A percentile compares a stretch with the other conserved stretches of the same genome.
Evolutionary conservation across 345 rosid species (phyloP).

Genomic region (Lagerstroemia speciosa): DNA sequence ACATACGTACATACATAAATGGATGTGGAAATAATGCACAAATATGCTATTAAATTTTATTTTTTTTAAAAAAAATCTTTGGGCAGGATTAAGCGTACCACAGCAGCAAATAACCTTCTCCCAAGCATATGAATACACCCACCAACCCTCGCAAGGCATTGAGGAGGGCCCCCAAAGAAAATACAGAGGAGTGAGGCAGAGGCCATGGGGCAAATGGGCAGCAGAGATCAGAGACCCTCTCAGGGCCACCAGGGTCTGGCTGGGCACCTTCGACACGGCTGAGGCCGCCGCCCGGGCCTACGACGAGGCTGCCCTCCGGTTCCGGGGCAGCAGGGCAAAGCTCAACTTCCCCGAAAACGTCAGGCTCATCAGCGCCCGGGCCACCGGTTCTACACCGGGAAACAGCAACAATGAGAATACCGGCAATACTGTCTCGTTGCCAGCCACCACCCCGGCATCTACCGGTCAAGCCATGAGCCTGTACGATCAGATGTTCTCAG

Average conservation of each 20-base stretch:
- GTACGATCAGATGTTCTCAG: slow-evolving; percentile 26
- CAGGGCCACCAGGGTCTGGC: slow-evolving; percentile 79
- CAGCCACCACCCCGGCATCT: not conserved
- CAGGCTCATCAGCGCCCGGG: slow-evolving; percentile 19
- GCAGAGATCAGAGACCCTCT: slow-evolving; percentile 88
- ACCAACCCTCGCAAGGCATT: slow-evolving; percentile 11
- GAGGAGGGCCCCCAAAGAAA: slow-evolving; percentile 46
- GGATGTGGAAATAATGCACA: too few relatives aligned
- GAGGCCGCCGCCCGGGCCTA: slow-evolving; percentile 88
- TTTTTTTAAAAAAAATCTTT: too few relatives aligned
- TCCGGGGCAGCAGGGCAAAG: slow-evolving; percentile 79
- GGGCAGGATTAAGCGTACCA: not conserved
- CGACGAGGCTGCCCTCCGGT: slow-evolving; percentile 76
- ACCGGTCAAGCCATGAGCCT: slow-evolving; percentile 23
- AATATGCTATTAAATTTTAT: too few relatives aligned
- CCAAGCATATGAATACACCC: slow-evolving; percentile 36
- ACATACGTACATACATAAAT: too few relatives aligned
- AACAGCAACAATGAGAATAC: too few relatives aligned
- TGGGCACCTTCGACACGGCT: slow-evolving; percentile 78
- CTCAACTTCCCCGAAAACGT: slow-evolving; percentile 75
- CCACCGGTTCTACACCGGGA: too few relatives aligned
- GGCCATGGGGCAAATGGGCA: slow-evolving; percentile 95
- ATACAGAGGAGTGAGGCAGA: slow-evolving; percentile 82
- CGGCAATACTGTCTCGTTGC: slow-evolving; percentile 13
- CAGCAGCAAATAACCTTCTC: not conserved